Base-by-base conservation (phyloP, 208 protist species). In the Trypanosoma platydactyli region DNA sequence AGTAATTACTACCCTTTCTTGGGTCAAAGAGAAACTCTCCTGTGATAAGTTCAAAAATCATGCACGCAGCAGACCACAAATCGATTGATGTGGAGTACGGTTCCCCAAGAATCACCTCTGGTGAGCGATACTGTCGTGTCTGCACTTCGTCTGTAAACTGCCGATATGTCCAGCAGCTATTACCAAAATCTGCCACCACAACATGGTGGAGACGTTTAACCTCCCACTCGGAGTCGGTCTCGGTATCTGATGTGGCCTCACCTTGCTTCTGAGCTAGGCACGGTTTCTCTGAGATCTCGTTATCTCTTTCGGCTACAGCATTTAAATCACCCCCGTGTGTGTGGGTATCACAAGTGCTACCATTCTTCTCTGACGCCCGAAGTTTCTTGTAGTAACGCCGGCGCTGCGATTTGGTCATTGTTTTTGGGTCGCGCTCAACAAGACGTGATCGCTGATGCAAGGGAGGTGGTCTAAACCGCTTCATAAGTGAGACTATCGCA, bases 141-240 rank as follows among this genome's bases (percentile, higher is more conserved):
- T 97, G 95, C 46, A 97, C 84, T 66, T 97, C 87, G 64, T 94
- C 86, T 11, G 97, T 98, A 74, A 99, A 99, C 78, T 99, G 97
- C 54, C 97, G 84, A 73, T 99, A 71, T 0, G 83, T 90, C 92
- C 97, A 99, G 84, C 98, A 99, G 41, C 97, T 98, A 86, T 99
- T 99, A 55, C 98, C 98, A 67, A 99, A 97, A 79, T 99, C 98
- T 15, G 97, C 97, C 7, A 99, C 72, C 49, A 99, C 97, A n/a
- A 98, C 92, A 65, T 94, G 76, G 56, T 95, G 84, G 54, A 91
- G 86, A 9, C 86, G 81, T 68, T 91, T 80, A 52, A 94, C 79
- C 69, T 95, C 88, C 80, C 79, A 93, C 27, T 92, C 88, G 30
- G 82, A 76, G 56, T 94, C 89, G 13, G 88, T 91, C 54, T 94